A percentile compares a stretch with the other conserved stretches of the same genome.
phyloP scores from a whole-genome alignment of 805 yeast species.

The Candida ortonii region DNA sequence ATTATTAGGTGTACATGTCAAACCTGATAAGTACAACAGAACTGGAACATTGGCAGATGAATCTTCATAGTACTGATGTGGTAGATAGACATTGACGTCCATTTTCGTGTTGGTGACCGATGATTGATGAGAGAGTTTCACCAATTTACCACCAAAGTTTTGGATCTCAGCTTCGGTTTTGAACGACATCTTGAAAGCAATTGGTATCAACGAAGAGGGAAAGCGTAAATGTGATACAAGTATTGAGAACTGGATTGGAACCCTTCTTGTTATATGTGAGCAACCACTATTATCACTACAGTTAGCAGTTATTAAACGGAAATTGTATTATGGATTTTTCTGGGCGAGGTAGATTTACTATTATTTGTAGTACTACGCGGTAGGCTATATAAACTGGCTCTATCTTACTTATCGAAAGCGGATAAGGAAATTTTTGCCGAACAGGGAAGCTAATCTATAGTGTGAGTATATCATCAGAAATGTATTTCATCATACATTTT shows the following conservation, averaged over 20 bases:
- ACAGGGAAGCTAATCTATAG: neutral
- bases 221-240: too few species aligned
- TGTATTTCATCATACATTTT: too few species aligned
- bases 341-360: too few species aligned
- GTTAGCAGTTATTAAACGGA: too few species aligned
- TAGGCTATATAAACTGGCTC: constrained; percentile 4
- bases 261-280: too few species aligned
- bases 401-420: too few species aligned
- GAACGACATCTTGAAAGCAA: too few species aligned
- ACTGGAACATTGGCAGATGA: constrained; percentile 58
- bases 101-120: constrained; percentile 60
- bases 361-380: too few species aligned
- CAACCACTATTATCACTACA: constrained; percentile 20
- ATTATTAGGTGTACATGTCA: constrained; percentile 91
- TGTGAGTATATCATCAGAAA: neutral
- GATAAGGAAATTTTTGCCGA: constrained; percentile 6
- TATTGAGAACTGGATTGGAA: too few species aligned
- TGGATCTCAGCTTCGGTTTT: constrained; percentile 50
- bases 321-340: too few species aligned
- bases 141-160: constrained; percentile 71
- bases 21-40: constrained; percentile 76
- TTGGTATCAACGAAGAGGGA: too few species aligned
- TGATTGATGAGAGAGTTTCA: constrained; percentile 76
- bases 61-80: constrained; percentile 44
- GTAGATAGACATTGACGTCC: constrained; percentile 84